phyloP scores from a whole-genome alignment of 2,329 filamentous ascomycete species.

The Epichloe hybrida region DNA sequence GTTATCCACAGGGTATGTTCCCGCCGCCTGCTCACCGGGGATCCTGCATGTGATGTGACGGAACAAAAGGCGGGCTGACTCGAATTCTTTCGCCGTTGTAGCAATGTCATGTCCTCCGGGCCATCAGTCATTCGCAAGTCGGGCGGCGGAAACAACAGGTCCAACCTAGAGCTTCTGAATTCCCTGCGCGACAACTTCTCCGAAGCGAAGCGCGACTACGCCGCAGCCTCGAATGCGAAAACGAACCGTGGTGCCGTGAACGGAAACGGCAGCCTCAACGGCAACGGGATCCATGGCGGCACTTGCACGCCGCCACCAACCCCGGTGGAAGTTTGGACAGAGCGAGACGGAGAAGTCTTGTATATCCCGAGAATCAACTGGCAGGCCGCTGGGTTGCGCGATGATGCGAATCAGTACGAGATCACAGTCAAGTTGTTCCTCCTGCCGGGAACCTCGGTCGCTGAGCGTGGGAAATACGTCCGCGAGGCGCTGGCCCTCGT shows the following conservation, averaged over 20 bases:
- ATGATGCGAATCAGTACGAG: constrained; percentile 77
- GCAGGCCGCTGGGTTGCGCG: constrained; percentile 55
- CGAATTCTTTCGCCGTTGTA: constrained; percentile 13
- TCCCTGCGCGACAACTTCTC: constrained; percentile 75
- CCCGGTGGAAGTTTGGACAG: constrained; percentile 51
- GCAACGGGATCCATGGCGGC: constrained; percentile 19
- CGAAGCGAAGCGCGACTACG: constrained; percentile 54
- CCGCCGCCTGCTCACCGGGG: constrained; percentile 3
- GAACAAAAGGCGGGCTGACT: background rate
- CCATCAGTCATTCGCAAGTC: constrained; percentile 74
- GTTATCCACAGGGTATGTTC: constrained; percentile 68
- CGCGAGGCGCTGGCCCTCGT: constrained; percentile 70
- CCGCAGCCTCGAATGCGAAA: constrained; percentile 12
- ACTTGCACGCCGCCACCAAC: constrained; percentile 12
- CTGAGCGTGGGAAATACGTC: constrained; percentile 55
- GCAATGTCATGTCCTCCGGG: constrained; percentile 75
- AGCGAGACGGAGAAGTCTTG: constrained; percentile 42
- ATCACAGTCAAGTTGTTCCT: constrained; percentile 95
- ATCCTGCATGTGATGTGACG: constrained; percentile 4
- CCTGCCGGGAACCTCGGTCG: constrained; percentile 54
- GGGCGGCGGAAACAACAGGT: constrained; percentile 56
- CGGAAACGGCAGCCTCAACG: constrained; percentile 10
- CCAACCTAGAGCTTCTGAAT: constrained; percentile 85
- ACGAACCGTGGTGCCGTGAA: constrained; percentile 19
- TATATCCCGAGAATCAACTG: constrained; percentile 72